Base-by-base conservation (phyloP, 306 rosid genomes). In the Gynostemma pentaphyllum region DNA sequence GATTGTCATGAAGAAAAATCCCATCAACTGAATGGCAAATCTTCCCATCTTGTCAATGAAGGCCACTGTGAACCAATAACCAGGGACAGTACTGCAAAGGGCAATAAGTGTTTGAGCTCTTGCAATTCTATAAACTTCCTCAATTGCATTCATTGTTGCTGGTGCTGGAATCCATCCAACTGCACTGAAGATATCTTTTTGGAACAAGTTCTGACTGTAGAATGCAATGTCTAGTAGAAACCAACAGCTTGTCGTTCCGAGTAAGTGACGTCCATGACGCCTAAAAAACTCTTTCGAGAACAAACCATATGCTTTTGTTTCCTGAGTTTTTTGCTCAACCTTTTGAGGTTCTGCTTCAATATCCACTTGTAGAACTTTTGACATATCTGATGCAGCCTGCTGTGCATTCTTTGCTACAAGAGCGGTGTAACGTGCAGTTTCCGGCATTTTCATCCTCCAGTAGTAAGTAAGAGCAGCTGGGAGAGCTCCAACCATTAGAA, bases 31-130 rank as follows among this genome's bases (percentile, higher is more conserved):
- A 54, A 88, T 85, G 0, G 80, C 10, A 67, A 88, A 88, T 37
- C 96, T 77, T 68, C 94, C 94, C 0, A 88, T 70, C 68, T 4
- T 83, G 72, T 88, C 94, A 48, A 88, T 85, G 5, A 88, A 37
- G 6, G 79, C 83, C 48, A 88, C 90, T 0, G 90, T 83, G 46
- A 83, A 83, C 96, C 96, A 85, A 34, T 88, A 85, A 9, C 94
- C 96, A 0, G 94, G 96, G 66, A 88, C 90, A n/a, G 94, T 81
- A 27, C 96, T 78, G 66, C 82, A 83, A 0, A 88, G 54, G 44
- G 96, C 96, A 62, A 88, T 83, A 9, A 88, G 80, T 0, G 96
- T 88, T 47, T 88, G 94, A 24, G 89, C 96, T 66, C 81, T 81
- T 32, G 86, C 81, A 2, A 85, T 83, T 27, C 0, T 79, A 49